Base-by-base conservation (phyloP, 2,329 filamentous ascomycete genomes). In the Aureobasidium pullulans region DNA sequence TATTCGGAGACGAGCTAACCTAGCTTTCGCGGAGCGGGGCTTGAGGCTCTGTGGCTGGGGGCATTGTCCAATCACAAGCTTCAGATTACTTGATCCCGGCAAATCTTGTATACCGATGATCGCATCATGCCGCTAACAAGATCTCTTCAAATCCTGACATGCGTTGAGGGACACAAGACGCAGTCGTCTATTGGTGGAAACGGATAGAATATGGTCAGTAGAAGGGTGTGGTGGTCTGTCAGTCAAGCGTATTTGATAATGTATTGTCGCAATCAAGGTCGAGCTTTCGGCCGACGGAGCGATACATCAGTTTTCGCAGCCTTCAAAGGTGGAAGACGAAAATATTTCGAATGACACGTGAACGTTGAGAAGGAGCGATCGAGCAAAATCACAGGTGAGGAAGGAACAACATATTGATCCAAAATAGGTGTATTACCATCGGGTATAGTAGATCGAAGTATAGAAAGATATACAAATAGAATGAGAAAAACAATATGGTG, bases 31-130 rank as follows among this genome's bases (percentile, higher is more conserved):
- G 4, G n/a, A 52, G 50, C 50, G 37, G 50, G 50, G 37, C 50
- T 42, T 52, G 48, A 34, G 50, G 37, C 50, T 42, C 39, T 54
- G 37, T 39, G 39, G 50, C 50, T 42, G 50, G 7, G 3, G 4
- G 5, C 6, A 43, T n/a, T 29, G 39, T 16, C 50, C 50, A 54
- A 54, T 54, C 50, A 23, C 10, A 8, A 1, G 4, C 15, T 7
- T 7, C 36, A 32, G 15, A 32, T 53, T 53, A 28, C 16, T 32
- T 42, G 42, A 53, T 28, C 8, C 32, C 37, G 23, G 28, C 37
- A 42, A 23, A 29, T 53, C 13, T 31, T 42, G 36, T 53, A 53
- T 53, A 53, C 49, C 50, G 39, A 54, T 43, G 50, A 54, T 54
- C 32, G 28, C 37, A 54, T 43, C 37, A 43, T 10, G 37, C 10